phyloP scores from a whole-genome alignment of 169 alveolate species.

The Toxoplasma gondii region DNA sequence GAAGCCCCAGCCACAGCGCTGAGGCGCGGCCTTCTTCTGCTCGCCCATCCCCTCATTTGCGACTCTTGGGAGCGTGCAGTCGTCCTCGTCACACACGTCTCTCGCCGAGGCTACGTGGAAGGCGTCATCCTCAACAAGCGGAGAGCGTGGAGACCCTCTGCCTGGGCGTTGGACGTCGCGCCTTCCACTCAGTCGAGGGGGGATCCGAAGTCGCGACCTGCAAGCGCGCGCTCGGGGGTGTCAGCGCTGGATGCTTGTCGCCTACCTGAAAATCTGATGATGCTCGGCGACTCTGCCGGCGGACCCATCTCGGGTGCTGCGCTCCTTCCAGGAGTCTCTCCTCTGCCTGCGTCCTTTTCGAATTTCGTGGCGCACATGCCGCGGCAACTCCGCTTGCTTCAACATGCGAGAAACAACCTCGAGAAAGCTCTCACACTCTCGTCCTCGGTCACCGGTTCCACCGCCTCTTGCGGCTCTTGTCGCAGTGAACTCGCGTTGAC shows the following conservation, averaged over 20 bases:
- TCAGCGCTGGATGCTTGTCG: neutral
- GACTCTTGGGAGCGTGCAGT: slow-evolving; percentile 28
- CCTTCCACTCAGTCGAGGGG: neutral
- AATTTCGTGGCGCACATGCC: neutral
- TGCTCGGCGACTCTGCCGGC: no score
- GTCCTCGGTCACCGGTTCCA: neutral
- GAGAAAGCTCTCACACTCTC: neutral
- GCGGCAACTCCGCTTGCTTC: neutral
- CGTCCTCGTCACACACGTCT: slow-evolving; percentile 18
- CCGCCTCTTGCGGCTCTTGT: neutral
- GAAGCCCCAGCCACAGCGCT: neutral
- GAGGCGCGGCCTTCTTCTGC: slow-evolving; percentile 9
- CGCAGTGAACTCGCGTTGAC: no score
- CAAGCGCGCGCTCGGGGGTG: neutral
- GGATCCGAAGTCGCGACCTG: neutral
- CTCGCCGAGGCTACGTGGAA: slow-evolving; percentile 6
- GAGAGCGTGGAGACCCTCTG: neutral
- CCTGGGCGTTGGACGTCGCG: neutral
- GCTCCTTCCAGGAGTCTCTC: neutral
- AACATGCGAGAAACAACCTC: neutral
- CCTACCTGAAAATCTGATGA: no score
- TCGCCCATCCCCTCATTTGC: neutral
- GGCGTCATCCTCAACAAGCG: slow-evolving; percentile 27
- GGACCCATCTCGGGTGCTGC: no score
- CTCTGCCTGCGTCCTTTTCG: neutral